Conservation (phyloP, 2,329 filamentous ascomycete genomes). For the Cadophora luteo-olivacea region DNA sequence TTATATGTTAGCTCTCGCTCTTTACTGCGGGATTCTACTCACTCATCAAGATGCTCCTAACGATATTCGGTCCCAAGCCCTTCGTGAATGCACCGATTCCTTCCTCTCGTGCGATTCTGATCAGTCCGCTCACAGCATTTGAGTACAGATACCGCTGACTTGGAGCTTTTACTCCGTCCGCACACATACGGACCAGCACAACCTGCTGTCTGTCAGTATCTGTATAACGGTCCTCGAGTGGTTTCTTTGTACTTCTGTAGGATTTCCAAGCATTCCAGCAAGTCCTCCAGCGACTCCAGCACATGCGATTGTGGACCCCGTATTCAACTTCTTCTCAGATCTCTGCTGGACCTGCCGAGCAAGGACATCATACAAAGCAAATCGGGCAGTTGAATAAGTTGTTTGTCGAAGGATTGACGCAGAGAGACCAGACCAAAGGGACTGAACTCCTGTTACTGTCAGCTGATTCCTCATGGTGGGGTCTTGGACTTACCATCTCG, state of each 20-base stretch:
- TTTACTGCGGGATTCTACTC: constrained; percentile 29
- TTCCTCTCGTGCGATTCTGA: constrained; percentile 48
- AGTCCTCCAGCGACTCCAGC: constrained; percentile 51
- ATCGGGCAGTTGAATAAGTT: constrained; percentile 53
- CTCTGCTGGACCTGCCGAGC: constrained; percentile 41
- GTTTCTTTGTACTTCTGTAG: constrained; percentile 46
- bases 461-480: not conserved
- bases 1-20: constrained; percentile 18
- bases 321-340: constrained; percentile 45
- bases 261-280: constrained; percentile 54
- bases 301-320: constrained; percentile 47
- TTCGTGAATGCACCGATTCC: constrained; percentile 48
- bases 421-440: constrained; percentile 52
- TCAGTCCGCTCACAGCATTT: constrained; percentile 47
- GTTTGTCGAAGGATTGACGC: constrained; percentile 53
- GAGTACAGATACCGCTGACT: constrained; percentile 49
- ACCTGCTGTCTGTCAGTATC: constrained; percentile 37
- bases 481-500: constrained; percentile 47
- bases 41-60: constrained; percentile 54
- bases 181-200: constrained; percentile 54
- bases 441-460: constrained; percentile 46
- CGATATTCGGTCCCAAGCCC: constrained; percentile 50
- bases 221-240: not conserved
- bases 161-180: constrained; percentile 50
- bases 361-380: constrained; percentile 50